Evolutionary conservation across 2,329 filamentous ascomycete species (phyloP), one percentile per base, ranked within the genome.

Genomic region (Elsinoe batatas): DNA sequence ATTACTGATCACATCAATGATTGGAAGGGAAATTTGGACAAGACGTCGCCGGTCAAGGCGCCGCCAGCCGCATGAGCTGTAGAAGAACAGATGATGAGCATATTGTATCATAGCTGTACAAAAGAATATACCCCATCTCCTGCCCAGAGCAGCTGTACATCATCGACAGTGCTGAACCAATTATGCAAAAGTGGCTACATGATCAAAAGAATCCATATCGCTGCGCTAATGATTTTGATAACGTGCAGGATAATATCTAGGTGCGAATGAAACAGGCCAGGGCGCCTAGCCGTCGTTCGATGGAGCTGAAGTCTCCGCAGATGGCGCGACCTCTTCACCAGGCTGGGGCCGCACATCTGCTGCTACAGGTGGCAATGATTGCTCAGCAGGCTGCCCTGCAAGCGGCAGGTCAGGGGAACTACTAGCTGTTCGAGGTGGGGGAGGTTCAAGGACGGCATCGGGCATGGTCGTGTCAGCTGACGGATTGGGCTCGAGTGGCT

Each of bases 1-100:
- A 96, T 98, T 56, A 71, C 85, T 58, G 84, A 87, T 59, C 93
- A 98, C 71, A 85, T 97, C 68, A 85, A 84, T 47, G 85, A 88
- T 67, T 88, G 84, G 84, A 80, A 78, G 67, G 76, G 78, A 50
- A 75, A 75, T 26, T 66, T 84, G 59, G 78, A 81, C 65, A 75
- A 67, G 46, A 64, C 62, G 22, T 62, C 38, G 22, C 53, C 53
- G 2, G 53, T 55, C 17, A 44, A 55, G 53, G 37, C 40, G 20
- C 11, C 22, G 11, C 40, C 42, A 33, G 36, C 37, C 2, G 53
- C 53, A 37, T 55, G 36, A 44, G 5, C 2, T 7, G 18, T n/a
- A n/a, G 20, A 22, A n/a, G n/a, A 3, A 20, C 8, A 37, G 22
- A 42, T 33, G 11, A 35, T n/a, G 32, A 55, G 32, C 26, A 22